Conservation (phyloP, 345 rosid species). For the Rhizophora mangle region DNA sequence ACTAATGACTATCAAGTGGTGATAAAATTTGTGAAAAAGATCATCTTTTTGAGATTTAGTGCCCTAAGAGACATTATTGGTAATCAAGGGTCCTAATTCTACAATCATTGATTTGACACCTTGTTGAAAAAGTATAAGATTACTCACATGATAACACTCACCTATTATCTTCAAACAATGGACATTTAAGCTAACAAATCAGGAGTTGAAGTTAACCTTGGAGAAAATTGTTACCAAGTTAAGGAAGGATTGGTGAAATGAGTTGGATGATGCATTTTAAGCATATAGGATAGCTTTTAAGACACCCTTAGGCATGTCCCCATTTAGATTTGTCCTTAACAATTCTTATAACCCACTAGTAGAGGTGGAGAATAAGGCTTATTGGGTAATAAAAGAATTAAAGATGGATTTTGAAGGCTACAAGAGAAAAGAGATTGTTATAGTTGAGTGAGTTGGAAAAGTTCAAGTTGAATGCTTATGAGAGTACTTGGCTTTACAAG, state of each 20-base stretch:
- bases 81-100: background rate
- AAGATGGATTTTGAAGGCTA: background rate
- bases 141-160: background rate
- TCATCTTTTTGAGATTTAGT: background rate
- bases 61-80: background rate
- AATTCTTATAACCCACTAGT: background rate
- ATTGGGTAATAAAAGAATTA: background rate
- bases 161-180: background rate
- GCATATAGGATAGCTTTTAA: background rate
- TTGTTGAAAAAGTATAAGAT: background rate
- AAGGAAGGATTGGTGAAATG: background rate
- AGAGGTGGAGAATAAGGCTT: background rate
- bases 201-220: background rate
- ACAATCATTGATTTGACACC: background rate
- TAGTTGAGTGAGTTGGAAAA: background rate
- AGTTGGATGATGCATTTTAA: background rate
- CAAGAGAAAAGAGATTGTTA: background rate
- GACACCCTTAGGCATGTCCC: background rate
- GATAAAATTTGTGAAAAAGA: background rate
- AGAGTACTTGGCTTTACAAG: background rate
- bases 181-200: background rate
- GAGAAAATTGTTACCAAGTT: background rate
- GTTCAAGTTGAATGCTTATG: background rate
- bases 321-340: background rate
- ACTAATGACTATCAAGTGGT: background rate